phyloP scores from a whole-genome alignment of 2,329 filamentous ascomycete species.

The Penicillium sclerotiorum region DNA sequence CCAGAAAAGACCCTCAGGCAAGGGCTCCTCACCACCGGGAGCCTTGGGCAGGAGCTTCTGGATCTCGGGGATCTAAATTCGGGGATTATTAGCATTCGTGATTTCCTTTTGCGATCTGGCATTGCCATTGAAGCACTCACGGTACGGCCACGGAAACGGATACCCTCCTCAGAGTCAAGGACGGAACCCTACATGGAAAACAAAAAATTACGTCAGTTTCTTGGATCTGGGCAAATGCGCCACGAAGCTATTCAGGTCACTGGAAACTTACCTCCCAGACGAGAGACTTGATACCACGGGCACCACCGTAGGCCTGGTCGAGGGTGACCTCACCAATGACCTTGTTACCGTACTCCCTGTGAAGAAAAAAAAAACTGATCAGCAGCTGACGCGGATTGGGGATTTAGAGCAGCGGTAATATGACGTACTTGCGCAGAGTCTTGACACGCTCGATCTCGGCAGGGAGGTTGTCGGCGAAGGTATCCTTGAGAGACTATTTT shows the following conservation, averaged over 20 bases:
- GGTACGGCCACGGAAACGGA: conserved; percentile 98
- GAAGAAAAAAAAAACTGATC: conserved; percentile 1
- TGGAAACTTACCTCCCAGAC: conserved; percentile 77
- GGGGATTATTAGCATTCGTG: conserved; percentile 11
- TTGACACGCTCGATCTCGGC: conserved; percentile 99
- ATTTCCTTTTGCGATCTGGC: background rate
- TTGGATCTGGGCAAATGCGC: background rate
- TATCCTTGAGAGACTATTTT: conserved; percentile 89
- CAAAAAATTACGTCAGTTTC: conserved; percentile 13
- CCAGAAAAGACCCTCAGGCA: conserved; percentile 99
- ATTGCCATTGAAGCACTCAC: conserved; percentile 42
- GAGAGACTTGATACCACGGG: conserved; percentile 96
- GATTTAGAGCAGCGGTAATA: too few species aligned
- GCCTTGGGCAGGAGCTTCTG: conserved; percentile 97
- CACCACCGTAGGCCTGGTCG: conserved; percentile 99
- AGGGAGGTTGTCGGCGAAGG: conserved; percentile 92
- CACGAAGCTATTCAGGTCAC: background rate
- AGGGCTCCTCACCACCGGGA: conserved; percentile 92
- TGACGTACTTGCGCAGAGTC: conserved; percentile 86
- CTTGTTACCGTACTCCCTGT: conserved; percentile 89
- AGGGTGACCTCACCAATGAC: conserved; percentile 97
- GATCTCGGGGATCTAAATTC: conserved; percentile 84
- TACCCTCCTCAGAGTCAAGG: conserved; percentile 97
- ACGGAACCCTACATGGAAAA: conserved; percentile 74
- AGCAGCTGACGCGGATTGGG: background rate